A percentile compares a stretch with the other conserved stretches of the same genome.
Evolutionary conservation across 1,139 yeast species (phyloP).

Genomic region (Saccharomyces uvarum): DNA sequence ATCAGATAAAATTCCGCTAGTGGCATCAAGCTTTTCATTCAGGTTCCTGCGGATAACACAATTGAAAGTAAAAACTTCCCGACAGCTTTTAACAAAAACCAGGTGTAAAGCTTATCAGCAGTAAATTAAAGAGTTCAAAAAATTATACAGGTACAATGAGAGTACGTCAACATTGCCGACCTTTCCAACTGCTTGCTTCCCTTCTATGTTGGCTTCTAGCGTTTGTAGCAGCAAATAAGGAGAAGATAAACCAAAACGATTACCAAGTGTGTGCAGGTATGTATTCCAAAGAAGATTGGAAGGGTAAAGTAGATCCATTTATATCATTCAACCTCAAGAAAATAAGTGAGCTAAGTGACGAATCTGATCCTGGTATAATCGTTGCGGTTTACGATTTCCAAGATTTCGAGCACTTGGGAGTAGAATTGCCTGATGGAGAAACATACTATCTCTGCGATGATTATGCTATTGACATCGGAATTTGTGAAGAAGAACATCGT

Average conservation of each 20-base stretch:
- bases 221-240: conserved; percentile 40
- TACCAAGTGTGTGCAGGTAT: conserved; percentile 82
- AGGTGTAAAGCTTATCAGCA: background rate
- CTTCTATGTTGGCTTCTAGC: background rate
- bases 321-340: conserved; percentile 46
- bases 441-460: conserved; percentile 69
- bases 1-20: background rate
- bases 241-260: conserved; percentile 39
- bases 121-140: background rate
- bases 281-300: conserved; percentile 83
- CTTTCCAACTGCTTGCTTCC: background rate
- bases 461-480: conserved; percentile 47
- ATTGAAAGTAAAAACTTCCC: background rate
- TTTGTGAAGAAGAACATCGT: conserved; percentile 49
- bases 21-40: background rate
- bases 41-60: background rate
- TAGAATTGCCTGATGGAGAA: conserved; percentile 28
- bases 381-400: conserved; percentile 77
- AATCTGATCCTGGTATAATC: conserved; percentile 42
- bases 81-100: background rate
- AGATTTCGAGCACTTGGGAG: conserved; percentile 67
- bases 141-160: background rate
- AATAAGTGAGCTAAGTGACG: conserved; percentile 30
- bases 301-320: conserved; percentile 62
- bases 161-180: background rate